phyloP scores from a whole-genome alignment of 345 rosid genomes.

The Eucalyptus guilfoylei region DNA sequence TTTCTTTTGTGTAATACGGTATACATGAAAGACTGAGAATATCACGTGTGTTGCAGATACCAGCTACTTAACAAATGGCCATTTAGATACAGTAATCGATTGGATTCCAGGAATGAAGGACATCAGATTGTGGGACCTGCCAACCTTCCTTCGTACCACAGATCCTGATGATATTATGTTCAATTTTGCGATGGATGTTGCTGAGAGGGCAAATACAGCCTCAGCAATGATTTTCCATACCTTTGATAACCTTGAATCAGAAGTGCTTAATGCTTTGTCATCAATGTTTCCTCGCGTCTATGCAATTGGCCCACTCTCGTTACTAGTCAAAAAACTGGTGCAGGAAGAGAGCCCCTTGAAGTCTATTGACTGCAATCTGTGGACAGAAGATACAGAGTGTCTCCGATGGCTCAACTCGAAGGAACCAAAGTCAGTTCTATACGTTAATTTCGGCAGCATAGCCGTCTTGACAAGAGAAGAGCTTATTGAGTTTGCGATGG shows the following conservation, averaged over 20 bases:
- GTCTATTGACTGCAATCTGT: neutral
- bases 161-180: neutral
- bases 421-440: neutral
- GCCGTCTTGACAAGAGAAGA: neutral
- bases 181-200: neutral
- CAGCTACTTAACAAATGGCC: neutral
- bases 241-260: neutral
- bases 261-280: neutral
- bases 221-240: neutral
- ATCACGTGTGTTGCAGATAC: neutral
- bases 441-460: neutral
- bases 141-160: neutral
- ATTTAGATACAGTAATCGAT: neutral
- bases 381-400: neutral
- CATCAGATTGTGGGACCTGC: neutral
- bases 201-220: neutral
- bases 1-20: neutral
- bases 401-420: neutral
- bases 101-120: neutral
- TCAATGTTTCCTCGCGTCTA: neutral
- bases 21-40: neutral
- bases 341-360: neutral
- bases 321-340: neutral
- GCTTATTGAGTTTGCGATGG: neutral
- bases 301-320: neutral